phyloP scores from a whole-genome alignment of 2,329 filamentous ascomycete genomes.

The Calcarisporium arbuscula region DNA sequence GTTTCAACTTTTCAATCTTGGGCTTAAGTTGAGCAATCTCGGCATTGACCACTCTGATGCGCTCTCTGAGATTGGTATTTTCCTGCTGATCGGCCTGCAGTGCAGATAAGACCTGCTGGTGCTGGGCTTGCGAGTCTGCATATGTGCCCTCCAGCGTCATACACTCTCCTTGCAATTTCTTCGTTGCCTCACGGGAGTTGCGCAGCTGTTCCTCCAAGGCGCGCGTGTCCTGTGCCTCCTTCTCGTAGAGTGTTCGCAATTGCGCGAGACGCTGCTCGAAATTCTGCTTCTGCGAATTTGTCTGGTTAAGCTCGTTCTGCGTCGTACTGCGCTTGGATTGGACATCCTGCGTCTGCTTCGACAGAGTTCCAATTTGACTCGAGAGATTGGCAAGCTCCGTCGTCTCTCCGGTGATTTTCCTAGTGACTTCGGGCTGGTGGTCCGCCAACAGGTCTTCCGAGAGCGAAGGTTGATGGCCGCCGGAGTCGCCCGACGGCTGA shows the following conservation, averaged over 20 bases:
- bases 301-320: constrained; percentile 76
- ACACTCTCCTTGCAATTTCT: constrained; percentile 77
- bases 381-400: constrained; percentile 92
- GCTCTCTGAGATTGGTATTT: constrained; percentile 78
- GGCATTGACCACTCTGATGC: constrained; percentile 73
- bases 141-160: constrained; percentile 75
- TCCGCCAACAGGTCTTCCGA: constrained; percentile 88
- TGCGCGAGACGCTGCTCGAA: constrained; percentile 86
- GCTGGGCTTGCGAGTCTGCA: constrained; percentile 76
- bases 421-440: constrained; percentile 80
- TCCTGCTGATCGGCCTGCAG: constrained; percentile 86
- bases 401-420: constrained; percentile 81
- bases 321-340: constrained; percentile 73
- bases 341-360: constrained; percentile 91
- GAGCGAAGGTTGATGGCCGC: constrained; percentile 30
- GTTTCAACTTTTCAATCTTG: constrained; percentile 86
- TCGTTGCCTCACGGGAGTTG: constrained; percentile 70
- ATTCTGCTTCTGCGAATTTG: constrained; percentile 81
- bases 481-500: constrained; percentile 65
- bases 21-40: constrained; percentile 82
- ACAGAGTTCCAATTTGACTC: constrained; percentile 85
- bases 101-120: constrained; percentile 65
- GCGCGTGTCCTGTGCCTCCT: constrained; percentile 83
- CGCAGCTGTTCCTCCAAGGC: constrained; percentile 77
- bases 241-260: constrained; percentile 82